Evolutionary conservation across 1,284 basidiomycete genomes (phyloP).

Genomic region (Vanrija humicola): DNA sequence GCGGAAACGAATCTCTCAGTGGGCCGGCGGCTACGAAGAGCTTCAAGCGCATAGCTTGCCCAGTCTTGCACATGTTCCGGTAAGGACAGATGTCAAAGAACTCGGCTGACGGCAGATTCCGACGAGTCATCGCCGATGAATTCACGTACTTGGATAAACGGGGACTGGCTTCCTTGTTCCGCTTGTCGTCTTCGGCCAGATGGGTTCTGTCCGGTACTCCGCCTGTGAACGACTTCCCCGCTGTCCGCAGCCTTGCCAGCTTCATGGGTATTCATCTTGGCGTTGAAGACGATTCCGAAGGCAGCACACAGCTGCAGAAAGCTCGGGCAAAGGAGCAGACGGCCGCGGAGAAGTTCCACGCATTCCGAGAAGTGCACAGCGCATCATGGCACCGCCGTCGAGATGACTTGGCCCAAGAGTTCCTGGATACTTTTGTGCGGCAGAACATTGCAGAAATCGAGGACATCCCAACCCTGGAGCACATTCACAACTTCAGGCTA

Average conservation of each 20-base stretch:
- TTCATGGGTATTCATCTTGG: conserved; percentile 83
- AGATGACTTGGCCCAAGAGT: conserved; percentile 74
- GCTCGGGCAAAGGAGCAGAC: conserved; percentile 79
- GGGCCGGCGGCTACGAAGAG: conserved; percentile 62
- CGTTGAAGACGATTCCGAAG: conserved; percentile 82
- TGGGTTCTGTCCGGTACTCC: conserved; percentile 98
- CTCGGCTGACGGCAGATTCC: conserved; percentile 52
- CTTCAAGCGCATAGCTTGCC: conserved; percentile 73
- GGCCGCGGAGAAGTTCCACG: conserved; percentile 88
- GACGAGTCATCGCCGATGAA: conserved; percentile 86
- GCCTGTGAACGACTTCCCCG: conserved; percentile 83
- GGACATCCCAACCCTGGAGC: conserved; percentile 76
- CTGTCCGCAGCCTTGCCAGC: conserved; percentile 72
- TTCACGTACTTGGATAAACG: conserved; percentile 88
- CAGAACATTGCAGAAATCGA: conserved; percentile 97
- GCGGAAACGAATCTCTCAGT: conserved; percentile 37
- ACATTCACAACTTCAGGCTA: conserved; percentile 65
- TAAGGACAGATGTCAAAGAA: conserved; percentile 5
- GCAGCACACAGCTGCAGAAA: conserved; percentile 67
- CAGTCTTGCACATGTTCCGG: conserved; percentile 87
- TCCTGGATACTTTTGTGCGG: conserved; percentile 77
- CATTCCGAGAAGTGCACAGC: conserved; percentile 89
- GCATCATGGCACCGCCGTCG: conserved; percentile 87
- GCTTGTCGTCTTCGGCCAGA: conserved; percentile 69
- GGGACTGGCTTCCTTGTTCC: conserved; percentile 71